A percentile compares a stretch with the other conserved stretches of the same genome.
Evolutionary conservation across 1,284 basidiomycete species (phyloP).

Genomic region (Apiotrichum laibachii): DNA sequence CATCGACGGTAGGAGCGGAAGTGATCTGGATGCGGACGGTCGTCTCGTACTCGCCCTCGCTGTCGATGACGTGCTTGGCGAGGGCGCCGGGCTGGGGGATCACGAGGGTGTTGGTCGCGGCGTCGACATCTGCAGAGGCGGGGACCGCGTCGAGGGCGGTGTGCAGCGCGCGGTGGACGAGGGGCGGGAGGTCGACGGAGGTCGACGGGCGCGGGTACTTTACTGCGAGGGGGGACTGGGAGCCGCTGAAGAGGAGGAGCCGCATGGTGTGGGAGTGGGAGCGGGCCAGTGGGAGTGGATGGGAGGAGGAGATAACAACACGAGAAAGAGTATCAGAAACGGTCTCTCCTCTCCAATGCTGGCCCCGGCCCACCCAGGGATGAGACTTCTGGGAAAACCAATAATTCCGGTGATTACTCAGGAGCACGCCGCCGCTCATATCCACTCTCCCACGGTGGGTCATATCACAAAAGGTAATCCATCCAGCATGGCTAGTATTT

Average conservation of each 20-base stretch:
- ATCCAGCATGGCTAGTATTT: no score
- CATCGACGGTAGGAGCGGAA: background rate
- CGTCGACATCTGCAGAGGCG: constrained; percentile 19
- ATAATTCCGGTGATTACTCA: no score
- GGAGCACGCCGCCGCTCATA: no score
- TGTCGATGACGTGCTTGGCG: constrained; percentile 24
- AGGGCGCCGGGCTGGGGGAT: constrained; percentile 39
- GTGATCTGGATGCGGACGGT: constrained; percentile 48
- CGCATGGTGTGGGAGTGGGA: constrained; percentile 13
- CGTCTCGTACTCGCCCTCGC: constrained; percentile 29
- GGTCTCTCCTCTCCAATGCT: no score
- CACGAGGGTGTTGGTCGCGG: constrained; percentile 13
- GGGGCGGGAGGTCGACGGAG: constrained; percentile 37
- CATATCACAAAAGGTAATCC: no score
- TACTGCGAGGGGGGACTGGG: constrained; percentile 41
- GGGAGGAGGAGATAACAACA: background rate
- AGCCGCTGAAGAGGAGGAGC: constrained; percentile 46
- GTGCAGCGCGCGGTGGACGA: constrained; percentile 48
- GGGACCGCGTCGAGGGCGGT: constrained; percentile 37
- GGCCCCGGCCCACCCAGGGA: no score
- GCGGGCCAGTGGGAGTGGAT: no score
- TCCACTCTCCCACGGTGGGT: no score
- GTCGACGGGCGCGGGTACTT: constrained; percentile 43
- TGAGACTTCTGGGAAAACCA: no score
- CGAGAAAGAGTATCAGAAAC: background rate